Evolutionary conservation across 345 rosid species (phyloP).

Genomic region (Aethionema arabicum): DNA sequence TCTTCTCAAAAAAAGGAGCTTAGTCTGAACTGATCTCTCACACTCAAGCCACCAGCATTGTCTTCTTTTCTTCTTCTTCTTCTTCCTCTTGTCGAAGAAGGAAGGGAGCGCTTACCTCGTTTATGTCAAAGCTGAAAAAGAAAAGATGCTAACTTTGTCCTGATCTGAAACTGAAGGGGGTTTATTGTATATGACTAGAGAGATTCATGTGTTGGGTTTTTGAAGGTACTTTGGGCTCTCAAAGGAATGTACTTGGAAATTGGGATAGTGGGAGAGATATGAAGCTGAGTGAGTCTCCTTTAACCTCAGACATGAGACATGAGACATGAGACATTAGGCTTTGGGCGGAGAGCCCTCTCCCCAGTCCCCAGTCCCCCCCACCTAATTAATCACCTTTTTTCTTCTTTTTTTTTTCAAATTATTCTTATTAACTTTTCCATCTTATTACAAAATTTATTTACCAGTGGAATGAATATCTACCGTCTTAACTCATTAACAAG

Average conservation of each 20-base stretch:
- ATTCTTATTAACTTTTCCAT: slow-evolving; percentile 15
- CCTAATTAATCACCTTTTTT: slow-evolving; percentile 15
- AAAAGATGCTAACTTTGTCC: slow-evolving; percentile 34
- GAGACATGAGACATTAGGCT: slow-evolving; percentile 15
- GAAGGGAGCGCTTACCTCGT: slow-evolving; percentile 38
- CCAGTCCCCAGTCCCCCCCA: not conserved
- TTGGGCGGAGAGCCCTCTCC: slow-evolving; percentile 32
- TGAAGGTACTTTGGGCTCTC: slow-evolving; percentile 27
- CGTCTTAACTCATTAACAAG: not conserved
- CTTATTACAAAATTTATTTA: slow-evolving; percentile 25
- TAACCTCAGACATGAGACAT: slow-evolving; percentile 17
- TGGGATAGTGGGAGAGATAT: slow-evolving; percentile 5
- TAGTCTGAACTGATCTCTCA: slow-evolving; percentile 14
- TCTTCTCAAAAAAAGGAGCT: slow-evolving; percentile 5
- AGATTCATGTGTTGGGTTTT: slow-evolving; percentile 9
- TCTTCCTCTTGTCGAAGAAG: slow-evolving; percentile 23
- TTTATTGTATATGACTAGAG: slow-evolving; percentile 29
- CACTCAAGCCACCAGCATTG: slow-evolving; percentile 6
- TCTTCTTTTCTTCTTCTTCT: not conserved
- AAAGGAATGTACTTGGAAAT: slow-evolving; percentile 36
- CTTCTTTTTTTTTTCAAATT: slow-evolving; percentile 5
- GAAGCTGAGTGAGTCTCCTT: too few species aligned
- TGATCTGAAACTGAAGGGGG: slow-evolving; percentile 38
- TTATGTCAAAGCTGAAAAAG: slow-evolving; percentile 31
- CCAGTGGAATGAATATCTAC: too few species aligned